Conservation (phyloP, 2,329 filamentous ascomycete genomes). For the Colletotrichum coccodes region DNA sequence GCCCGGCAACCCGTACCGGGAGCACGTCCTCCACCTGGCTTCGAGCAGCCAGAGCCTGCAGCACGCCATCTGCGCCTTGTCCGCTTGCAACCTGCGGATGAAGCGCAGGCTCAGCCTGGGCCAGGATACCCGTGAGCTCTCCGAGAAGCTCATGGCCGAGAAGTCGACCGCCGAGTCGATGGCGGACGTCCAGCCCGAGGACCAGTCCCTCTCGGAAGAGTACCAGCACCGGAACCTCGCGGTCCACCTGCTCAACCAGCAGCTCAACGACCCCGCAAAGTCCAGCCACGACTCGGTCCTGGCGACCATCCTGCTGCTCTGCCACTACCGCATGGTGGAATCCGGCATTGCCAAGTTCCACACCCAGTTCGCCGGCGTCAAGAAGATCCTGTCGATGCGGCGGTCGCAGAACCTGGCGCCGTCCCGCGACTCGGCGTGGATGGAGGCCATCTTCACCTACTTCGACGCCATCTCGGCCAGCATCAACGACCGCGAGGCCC, state of each 20-base stretch:
- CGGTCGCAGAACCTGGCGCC: constrained; percentile 62
- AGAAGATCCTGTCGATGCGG: constrained; percentile 85
- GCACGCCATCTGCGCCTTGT: constrained; percentile 89
- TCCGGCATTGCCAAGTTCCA: constrained; percentile 93
- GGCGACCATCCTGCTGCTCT: constrained; percentile 87
- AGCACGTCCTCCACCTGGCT: constrained; percentile 83
- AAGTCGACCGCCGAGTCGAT: constrained; percentile 55
- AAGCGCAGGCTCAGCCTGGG: constrained; percentile 74
- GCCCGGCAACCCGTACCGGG: constrained; percentile 85
- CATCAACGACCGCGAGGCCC: constrained; percentile 90
- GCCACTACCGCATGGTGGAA: constrained; percentile 93
- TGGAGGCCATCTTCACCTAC: constrained; percentile 92
- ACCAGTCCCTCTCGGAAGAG: constrained; percentile 79
- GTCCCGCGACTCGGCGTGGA: constrained; percentile 83
- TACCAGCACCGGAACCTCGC: constrained; percentile 84
- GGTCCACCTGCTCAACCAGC: constrained; percentile 83
- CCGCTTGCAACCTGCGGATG: constrained; percentile 91
- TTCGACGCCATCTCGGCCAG: constrained; percentile 93
- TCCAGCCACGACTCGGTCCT: constrained; percentile 88
- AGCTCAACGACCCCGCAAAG: constrained; percentile 79
- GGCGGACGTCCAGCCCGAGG: constrained; percentile 61
- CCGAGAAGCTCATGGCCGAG: constrained; percentile 58
- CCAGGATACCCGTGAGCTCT: constrained; percentile 63
- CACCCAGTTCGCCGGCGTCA: constrained; percentile 91
- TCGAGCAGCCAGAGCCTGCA: constrained; percentile 84